These are phyloP conservation scores for Stygiomarasmius scandens DNA, from an alignment of 1,284 basidiomycete genomes.

Conservation along the genomic window DNA sequence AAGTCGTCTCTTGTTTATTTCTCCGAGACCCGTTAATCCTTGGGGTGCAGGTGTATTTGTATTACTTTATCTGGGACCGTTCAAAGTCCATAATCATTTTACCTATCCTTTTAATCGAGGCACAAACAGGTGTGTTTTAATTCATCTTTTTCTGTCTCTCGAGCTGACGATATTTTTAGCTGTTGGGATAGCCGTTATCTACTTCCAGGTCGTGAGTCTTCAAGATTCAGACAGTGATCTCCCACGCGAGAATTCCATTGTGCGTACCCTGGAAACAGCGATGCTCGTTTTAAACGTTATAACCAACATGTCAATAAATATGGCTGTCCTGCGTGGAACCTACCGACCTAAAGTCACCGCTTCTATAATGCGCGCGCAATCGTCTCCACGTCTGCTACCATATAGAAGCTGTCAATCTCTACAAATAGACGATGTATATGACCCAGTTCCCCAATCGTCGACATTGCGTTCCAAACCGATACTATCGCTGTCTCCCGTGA, in stretches of 20 bases:
- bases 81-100: neutral
- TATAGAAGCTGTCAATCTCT: no score
- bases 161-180: neutral
- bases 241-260: neutral
- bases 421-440: no score
- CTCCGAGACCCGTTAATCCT: neutral
- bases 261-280: neutral
- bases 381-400: no score
- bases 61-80: neutral
- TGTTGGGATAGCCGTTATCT: neutral
- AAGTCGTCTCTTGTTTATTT: no score
- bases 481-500: no score
- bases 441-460: no score
- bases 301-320: neutral
- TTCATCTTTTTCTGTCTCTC: neutral
- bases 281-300: neutral
- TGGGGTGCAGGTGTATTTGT: neutral
- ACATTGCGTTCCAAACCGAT: no score
- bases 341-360: neutral
- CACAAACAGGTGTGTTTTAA: neutral
- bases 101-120: neutral
- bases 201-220: neutral
- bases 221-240: neutral
- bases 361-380: no score
- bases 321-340: neutral